Conservation (phyloP, 1,139 yeast species). For the Pneumocystis oryctolagi region DNA sequence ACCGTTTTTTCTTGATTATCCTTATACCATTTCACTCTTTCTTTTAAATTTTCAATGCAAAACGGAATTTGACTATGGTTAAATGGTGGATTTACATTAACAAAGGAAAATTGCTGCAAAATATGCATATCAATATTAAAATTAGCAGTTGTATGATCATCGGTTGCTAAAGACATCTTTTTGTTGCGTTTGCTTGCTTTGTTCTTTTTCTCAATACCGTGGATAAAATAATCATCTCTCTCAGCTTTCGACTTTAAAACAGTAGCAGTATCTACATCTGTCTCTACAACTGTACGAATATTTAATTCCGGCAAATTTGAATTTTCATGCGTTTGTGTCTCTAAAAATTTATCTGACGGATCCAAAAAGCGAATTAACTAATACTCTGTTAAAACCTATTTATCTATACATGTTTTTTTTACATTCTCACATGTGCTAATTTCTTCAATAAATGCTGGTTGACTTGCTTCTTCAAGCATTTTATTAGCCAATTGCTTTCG, state of each 20-base stretch:
- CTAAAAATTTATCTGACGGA: not conserved
- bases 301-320: conserved; percentile 19
- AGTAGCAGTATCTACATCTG: conserved; percentile 20
- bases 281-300: conserved; percentile 23
- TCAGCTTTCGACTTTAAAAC: conserved; percentile 49
- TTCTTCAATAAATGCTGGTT: conserved; percentile 74
- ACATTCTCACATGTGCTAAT: conserved; percentile 58
- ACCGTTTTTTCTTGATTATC: conserved; percentile 74
- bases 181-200: conserved; percentile 31
- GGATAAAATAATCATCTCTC: conserved; percentile 35
- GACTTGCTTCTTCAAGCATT: conserved; percentile 55
- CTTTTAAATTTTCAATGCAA: conserved; percentile 55
- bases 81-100: conserved; percentile 69
- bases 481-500: conserved; percentile 33
- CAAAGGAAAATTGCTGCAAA: conserved; percentile 61
- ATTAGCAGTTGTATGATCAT: conserved; percentile 25
- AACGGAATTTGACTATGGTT: conserved; percentile 56
- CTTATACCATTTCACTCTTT: conserved; percentile 55
- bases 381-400: not conserved
- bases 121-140: conserved; percentile 71
- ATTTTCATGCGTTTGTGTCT: not conserved
- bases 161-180: conserved; percentile 12
- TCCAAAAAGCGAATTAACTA: not conserved
- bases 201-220: conserved; percentile 31
- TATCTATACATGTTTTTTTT: conserved; percentile 14